Evolutionary conservation across 192 early-diverging fungal genomes (phyloP), one percentile per base, ranked within the genome.

Genomic region (Podila epigama): DNA sequence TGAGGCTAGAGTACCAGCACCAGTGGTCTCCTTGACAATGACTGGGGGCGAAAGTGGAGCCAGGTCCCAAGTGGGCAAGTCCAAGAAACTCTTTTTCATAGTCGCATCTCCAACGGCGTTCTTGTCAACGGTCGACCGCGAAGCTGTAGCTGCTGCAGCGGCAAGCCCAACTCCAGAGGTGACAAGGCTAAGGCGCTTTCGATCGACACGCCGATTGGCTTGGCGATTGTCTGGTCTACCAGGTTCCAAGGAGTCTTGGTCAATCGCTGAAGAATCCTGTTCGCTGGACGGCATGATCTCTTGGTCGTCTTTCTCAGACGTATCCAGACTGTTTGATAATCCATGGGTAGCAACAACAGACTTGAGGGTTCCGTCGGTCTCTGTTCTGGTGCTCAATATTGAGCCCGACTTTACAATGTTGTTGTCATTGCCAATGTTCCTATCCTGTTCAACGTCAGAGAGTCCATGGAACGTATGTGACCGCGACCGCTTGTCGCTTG

Each of bases 11-110:
- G 37, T 31, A 4, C 37, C 32, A 29, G 58, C 44, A 10, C 44
- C 44, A 7, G 20, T 8, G n/a, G 9, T 68, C 28, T 68, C 73
- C 33, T 64, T 64, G n/a, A 68, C 73, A 31, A 59, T 66, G 16
- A 68, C 11, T 10, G 65, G 71, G 0, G 71, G 64, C n/a, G 71
- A 67, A n/a, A 75, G 12, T 27, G 65, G 71, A 1, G 71, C 71
- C 10, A 75, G 54, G 3, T 75, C 65, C 71, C 71, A 75, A 22
- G 39, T 51, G 6, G 71, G 71, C 3, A 75, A 34, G 15, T 67
- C 71, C 11, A 75, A 8, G 11, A 36, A 18, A 57, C 44, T 67
- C 34, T 42, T 44, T 15, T 15, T 51, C 31, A 51, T 33, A 35
- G 22, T 22, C 35, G 8, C 50, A 32, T 40, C 60, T n/a, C 15